Conservation (phyloP, 1,284 basidiomycete genomes). For the Trametes hirsuta region DNA sequence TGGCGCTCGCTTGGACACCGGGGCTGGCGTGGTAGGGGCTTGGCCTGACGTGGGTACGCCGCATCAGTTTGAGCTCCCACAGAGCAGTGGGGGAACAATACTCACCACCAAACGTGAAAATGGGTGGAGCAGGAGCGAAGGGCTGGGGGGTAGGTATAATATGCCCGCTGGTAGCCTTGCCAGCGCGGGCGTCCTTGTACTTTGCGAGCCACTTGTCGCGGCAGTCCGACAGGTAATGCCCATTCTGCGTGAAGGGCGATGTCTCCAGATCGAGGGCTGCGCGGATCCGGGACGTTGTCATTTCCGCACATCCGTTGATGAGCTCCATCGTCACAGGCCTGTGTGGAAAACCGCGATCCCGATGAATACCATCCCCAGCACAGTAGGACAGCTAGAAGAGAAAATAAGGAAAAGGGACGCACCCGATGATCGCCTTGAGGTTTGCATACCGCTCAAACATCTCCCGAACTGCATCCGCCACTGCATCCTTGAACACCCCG, state of each 20-base stretch:
- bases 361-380: background rate
- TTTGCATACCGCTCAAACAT: slow-evolving; percentile 37
- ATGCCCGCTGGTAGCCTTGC: slow-evolving; percentile 7
- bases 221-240: slow-evolving; percentile 30
- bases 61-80: background rate
- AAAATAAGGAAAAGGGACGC: too few species aligned
- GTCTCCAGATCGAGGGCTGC: slow-evolving; percentile 33
- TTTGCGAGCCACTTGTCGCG: slow-evolving; percentile 24
- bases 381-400: too few species aligned
- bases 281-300: slow-evolving; percentile 21
- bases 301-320: slow-evolving; percentile 11
- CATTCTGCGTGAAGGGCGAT: slow-evolving; percentile 39
- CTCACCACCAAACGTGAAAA: background rate
- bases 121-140: background rate
- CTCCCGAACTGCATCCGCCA: slow-evolving; percentile 26
- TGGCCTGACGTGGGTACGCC: too few species aligned
- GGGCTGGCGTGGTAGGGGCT: too few species aligned
- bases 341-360: background rate
- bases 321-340: slow-evolving; percentile 14
- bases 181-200: slow-evolving; percentile 27
- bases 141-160: background rate
- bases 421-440: slow-evolving; percentile 36
- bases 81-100: background rate
- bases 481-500: slow-evolving; percentile 27
- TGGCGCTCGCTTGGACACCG: too few species aligned